Evolutionary conservation across 2,329 filamentous ascomycete species (phyloP).

Genomic region (Capronia epimyces): DNA sequence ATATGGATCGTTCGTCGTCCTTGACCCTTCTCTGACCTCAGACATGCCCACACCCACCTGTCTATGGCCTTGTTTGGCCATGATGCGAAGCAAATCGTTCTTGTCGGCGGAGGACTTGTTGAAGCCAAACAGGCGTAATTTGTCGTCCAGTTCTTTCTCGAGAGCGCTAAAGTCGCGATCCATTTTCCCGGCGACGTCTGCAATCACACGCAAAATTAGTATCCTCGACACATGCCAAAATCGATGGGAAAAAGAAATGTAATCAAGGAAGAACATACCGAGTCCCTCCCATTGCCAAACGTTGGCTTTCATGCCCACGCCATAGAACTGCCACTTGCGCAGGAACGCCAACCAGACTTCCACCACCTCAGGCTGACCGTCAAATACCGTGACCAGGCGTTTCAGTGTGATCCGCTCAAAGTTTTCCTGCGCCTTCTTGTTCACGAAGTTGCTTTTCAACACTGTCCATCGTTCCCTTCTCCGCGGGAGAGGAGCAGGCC

Average conservation of each 20-base stretch:
- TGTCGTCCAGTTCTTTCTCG: slow-evolving; percentile 38
- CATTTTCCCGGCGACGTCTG: slow-evolving; percentile 41
- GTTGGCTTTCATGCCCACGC: slow-evolving; percentile 99
- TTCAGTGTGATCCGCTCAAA: slow-evolving; percentile 87
- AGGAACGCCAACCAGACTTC: slow-evolving; percentile 90
- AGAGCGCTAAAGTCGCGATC: slow-evolving; percentile 36
- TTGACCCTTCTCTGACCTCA: slow-evolving; percentile 31
- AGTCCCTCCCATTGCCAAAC: slow-evolving; percentile 80
- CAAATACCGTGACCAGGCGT: slow-evolving; percentile 83
- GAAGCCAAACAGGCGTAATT: slow-evolving; percentile 41
- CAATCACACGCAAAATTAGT: slow-evolving; percentile 8
- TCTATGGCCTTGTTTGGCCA: slow-evolving; percentile 37
- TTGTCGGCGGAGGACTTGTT: slow-evolving; percentile 32
- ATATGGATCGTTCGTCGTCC: slow-evolving; percentile 12
- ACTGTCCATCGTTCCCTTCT: slow-evolving; percentile 94
- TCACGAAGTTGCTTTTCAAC: slow-evolving; percentile 79
- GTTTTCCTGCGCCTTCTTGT: slow-evolving; percentile 97
- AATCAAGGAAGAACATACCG: slow-evolving; percentile 44
- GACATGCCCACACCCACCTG: slow-evolving; percentile 36
- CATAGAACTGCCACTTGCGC: slow-evolving; percentile 85
- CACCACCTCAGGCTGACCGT: slow-evolving; percentile 82
- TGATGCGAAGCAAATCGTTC: slow-evolving; percentile 33
- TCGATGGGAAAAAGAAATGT: background rate
- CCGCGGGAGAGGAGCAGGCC: slow-evolving; percentile 77
- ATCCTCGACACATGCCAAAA: slow-evolving; percentile 6